Evolutionary conservation across 192 early-diverging fungal genomes (phyloP).

Genomic region (Podila minutissima): DNA sequence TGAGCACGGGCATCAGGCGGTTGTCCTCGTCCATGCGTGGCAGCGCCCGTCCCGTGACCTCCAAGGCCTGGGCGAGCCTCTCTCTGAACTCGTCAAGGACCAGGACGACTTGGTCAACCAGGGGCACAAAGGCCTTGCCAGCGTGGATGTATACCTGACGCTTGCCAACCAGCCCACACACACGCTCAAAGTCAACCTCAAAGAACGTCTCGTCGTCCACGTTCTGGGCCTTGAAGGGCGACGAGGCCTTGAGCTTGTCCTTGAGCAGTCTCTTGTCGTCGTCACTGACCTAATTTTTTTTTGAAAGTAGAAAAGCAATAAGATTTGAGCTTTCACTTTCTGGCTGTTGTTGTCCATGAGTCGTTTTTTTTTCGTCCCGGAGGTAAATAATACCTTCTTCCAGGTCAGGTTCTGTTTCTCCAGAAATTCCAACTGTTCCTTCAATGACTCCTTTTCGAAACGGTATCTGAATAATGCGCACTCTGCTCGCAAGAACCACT

Average conservation of each 20-base stretch:
- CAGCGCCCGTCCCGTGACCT: slow-evolving; percentile 77
- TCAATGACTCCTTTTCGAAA: slow-evolving; percentile 51
- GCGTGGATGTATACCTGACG: slow-evolving; percentile 68
- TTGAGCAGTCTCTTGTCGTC: slow-evolving; percentile 38
- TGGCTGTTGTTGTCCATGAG: neutral
- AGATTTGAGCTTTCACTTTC: neutral
- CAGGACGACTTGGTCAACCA: slow-evolving; percentile 74
- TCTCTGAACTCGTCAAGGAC: slow-evolving; percentile 81
- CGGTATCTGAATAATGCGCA: slow-evolving; percentile 69
- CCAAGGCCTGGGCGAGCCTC: slow-evolving; percentile 62
- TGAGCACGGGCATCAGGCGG: slow-evolving; percentile 87
- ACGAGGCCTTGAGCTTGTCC: slow-evolving; percentile 25
- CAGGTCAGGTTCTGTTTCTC: slow-evolving; percentile 57
- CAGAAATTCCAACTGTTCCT: slow-evolving; percentile 66
- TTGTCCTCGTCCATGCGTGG: slow-evolving; percentile 94
- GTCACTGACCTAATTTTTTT: slow-evolving; percentile 29
- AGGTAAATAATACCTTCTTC: slow-evolving; percentile 50
- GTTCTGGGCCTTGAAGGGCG: slow-evolving; percentile 18
- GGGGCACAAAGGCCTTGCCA: slow-evolving; percentile 80
- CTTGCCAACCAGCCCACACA: slow-evolving; percentile 66
- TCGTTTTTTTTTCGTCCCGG: neutral
- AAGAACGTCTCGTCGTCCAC: slow-evolving; percentile 56
- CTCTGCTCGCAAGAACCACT: slow-evolving; percentile 82
- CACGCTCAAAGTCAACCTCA: slow-evolving; percentile 77
- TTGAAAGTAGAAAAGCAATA: neutral